A percentile compares a stretch with the other conserved stretches of the same genome.
Conservation (phyloP, 2,329 filamentous ascomycete species). For the Stemphylium beticola region DNA sequence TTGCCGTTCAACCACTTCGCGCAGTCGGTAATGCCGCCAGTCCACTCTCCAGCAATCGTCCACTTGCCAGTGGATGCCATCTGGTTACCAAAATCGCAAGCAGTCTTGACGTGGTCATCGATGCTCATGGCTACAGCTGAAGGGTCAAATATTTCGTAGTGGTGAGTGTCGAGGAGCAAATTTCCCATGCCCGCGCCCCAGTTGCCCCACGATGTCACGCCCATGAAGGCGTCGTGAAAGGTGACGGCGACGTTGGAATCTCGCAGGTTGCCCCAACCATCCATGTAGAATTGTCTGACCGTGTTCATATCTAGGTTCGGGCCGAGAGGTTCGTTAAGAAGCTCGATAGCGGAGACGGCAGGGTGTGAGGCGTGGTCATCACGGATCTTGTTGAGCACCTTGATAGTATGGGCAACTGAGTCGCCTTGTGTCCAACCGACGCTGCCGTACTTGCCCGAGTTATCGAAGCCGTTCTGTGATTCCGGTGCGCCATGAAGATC, state of each 20-base stretch:
- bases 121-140: slow-evolving; percentile 47
- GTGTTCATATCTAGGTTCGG: slow-evolving; percentile 51
- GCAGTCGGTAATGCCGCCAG: slow-evolving; percentile 56
- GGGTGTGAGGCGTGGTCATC: slow-evolving; percentile 54
- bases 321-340: slow-evolving; percentile 57
- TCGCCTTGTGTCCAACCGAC: slow-evolving; percentile 56
- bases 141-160: slow-evolving; percentile 56
- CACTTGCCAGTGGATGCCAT: slow-evolving; percentile 56
- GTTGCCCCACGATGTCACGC: slow-evolving; percentile 52
- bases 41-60: slow-evolving; percentile 58
- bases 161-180: slow-evolving; percentile 55
- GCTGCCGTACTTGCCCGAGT: slow-evolving; percentile 61
- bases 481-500: slow-evolving; percentile 71
- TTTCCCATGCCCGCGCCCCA: slow-evolving; percentile 54
- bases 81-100: slow-evolving; percentile 53
- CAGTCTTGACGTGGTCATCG: slow-evolving; percentile 49
- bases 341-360: slow-evolving; percentile 55
- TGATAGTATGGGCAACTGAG: slow-evolving; percentile 49
- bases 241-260: slow-evolving; percentile 51
- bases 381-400: slow-evolving; percentile 55
- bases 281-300: slow-evolving; percentile 55
- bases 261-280: slow-evolving; percentile 55
- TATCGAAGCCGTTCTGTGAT: slow-evolving; percentile 73
- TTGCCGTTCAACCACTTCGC: slow-evolving; percentile 58
- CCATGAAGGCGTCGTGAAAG: slow-evolving; percentile 57